These are phyloP conservation scores for Elasticomyces elasticus DNA, from an alignment of 495 filamentous ascomycete species.

Conservation along the genomic window DNA sequence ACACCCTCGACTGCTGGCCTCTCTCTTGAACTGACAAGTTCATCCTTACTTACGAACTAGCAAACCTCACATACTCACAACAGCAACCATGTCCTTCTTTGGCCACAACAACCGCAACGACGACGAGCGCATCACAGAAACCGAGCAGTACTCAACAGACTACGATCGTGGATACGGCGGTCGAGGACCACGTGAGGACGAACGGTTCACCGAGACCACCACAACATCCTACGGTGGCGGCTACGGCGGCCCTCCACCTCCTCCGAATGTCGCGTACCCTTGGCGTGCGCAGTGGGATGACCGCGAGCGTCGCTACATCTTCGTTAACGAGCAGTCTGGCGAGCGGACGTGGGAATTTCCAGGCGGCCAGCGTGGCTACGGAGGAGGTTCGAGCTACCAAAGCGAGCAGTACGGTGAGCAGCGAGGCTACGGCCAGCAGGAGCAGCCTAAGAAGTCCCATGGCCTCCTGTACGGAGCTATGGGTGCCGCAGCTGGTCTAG, in stretches of 20 bases:
- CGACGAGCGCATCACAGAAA: constrained; percentile 10
- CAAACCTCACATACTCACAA: not conserved
- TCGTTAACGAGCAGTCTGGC: constrained; percentile 48
- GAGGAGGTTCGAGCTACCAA: not conserved
- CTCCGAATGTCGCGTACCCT: constrained; percentile 38
- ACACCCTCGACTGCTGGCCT: not conserved
- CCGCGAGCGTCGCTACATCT: constrained; percentile 49
- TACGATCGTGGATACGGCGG: constrained; percentile 10
- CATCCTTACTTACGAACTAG: not conserved
- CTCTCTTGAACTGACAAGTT: not conserved
- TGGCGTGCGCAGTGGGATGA: constrained; percentile 54
- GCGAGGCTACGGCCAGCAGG: constrained; percentile 23
- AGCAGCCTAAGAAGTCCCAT: constrained; percentile 31
- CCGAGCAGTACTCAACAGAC: constrained; percentile 4
- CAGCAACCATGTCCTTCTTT: not conserved
- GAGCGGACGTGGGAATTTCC: constrained; percentile 48
- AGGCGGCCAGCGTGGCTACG: not conserved
- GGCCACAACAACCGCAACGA: constrained; percentile 2
- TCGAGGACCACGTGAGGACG: constrained; percentile 7
- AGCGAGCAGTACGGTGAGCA: constrained; percentile 5
- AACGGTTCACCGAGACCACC: constrained; percentile 5
- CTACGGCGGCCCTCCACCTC: constrained; percentile 5
- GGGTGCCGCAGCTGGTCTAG: constrained; percentile 46
- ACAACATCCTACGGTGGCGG: constrained; percentile 6
- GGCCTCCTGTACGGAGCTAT: constrained; percentile 40